A percentile compares a stretch with the other conserved stretches of the same genome.
phyloP scores from a whole-genome alignment of 225 moss, liverwort and hornwort genomes.

The Takakia lepidozioides region DNA sequence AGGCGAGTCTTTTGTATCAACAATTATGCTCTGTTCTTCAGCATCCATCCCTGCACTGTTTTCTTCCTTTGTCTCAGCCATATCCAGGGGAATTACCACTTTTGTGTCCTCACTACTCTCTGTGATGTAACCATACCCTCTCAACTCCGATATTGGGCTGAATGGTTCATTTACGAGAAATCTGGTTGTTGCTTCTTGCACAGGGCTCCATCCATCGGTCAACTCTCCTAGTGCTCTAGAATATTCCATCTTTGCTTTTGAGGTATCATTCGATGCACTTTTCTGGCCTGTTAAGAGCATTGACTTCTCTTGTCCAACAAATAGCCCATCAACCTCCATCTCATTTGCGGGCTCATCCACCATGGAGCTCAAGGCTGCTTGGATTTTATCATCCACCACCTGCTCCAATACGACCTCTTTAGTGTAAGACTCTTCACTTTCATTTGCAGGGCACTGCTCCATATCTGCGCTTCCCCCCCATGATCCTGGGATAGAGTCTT shows the following conservation, averaged over 20 bases:
- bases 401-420: constrained; percentile 16
- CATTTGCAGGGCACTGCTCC: constrained; percentile 12
- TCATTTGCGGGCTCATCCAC: constrained; percentile 23
- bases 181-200: constrained; percentile 9
- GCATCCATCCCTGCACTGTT: constrained; percentile 30
- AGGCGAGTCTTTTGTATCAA: constrained; percentile 15
- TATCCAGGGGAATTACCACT: not conserved
- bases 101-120: too few relatives aligned
- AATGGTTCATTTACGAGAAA: not conserved
- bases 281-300: constrained; percentile 16
- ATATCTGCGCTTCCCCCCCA: constrained; percentile 14
- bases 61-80: constrained; percentile 18
- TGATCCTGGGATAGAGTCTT: constrained; percentile 8
- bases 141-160: not conserved
- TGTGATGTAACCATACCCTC: not conserved
- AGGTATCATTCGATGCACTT: constrained; percentile 12
- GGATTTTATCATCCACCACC: constrained; percentile 14
- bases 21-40: constrained; percentile 20
- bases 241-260: constrained; percentile 14
- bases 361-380: constrained; percentile 26
- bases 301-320: constrained; percentile 12
- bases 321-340: constrained; percentile 14
- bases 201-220: constrained; percentile 21
- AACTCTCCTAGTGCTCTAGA: constrained; percentile 20
- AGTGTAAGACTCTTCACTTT: constrained; percentile 4